A percentile compares a stretch with the other conserved stretches of the same genome.
These are phyloP conservation scores for Rhizopus sp. DNA, from an alignment of 371 early-diverging fungal species.

Conservation along the genomic window DNA sequence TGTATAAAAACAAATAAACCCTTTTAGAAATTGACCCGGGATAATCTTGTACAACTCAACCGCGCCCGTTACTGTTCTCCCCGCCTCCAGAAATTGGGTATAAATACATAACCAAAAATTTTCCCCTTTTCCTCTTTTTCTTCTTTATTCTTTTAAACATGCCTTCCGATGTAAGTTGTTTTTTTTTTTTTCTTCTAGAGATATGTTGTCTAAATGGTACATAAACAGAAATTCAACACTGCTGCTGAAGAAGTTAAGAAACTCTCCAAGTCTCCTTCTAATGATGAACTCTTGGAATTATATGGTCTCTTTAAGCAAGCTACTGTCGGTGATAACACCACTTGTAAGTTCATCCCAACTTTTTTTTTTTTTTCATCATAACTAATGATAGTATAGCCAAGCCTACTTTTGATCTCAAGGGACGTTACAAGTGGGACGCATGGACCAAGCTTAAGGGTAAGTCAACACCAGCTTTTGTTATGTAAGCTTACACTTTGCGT, in stretches of 20 bases:
- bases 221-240: not conserved
- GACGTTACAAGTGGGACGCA: slow-evolving; percentile 84
- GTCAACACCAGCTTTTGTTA: not conserved
- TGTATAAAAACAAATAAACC: not conserved
- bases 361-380: not conserved
- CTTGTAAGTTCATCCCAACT: slow-evolving; percentile 39
- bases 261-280: slow-evolving; percentile 58
- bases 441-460: slow-evolving; percentile 69
- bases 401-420: slow-evolving; percentile 70
- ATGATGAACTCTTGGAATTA: slow-evolving; percentile 74
- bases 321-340: slow-evolving; percentile 74
- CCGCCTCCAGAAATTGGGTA: not conserved
- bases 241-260: slow-evolving; percentile 66
- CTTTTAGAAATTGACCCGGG: not conserved
- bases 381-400: slow-evolving; percentile 17
- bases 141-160: slow-evolving; percentile 8
- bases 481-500: not conserved
- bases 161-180: slow-evolving; percentile 25
- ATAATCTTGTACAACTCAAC: slow-evolving; percentile 3
- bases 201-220: not conserved
- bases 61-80: not conserved
- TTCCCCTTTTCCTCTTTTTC: not conserved
- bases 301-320: slow-evolving; percentile 89
- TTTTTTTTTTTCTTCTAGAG: not conserved
- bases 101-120: not conserved